phyloP scores from a whole-genome alignment of 495 filamentous ascomycete genomes.

The Copromyces sp. region DNA sequence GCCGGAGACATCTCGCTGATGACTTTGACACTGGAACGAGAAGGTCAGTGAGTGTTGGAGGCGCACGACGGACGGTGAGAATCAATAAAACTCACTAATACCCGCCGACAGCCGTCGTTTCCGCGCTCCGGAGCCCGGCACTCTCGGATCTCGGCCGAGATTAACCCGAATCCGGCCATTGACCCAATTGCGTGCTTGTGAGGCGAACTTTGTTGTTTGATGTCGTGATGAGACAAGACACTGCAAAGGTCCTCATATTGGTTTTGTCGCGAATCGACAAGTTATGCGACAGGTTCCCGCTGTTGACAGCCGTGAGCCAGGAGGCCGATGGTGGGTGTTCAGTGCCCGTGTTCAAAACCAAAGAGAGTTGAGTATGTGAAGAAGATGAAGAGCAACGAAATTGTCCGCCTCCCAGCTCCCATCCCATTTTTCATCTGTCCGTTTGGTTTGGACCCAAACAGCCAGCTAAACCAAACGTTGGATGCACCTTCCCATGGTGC shows the following conservation, averaged over 20 bases:
- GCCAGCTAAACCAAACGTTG: too few relatives aligned
- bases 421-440: too few relatives aligned
- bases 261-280: background rate
- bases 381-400: too few relatives aligned
- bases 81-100: background rate
- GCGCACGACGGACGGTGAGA: background rate
- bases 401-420: too few relatives aligned
- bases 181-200: background rate
- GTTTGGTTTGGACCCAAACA: too few relatives aligned
- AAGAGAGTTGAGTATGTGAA: background rate
- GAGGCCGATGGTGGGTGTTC: too few relatives aligned
- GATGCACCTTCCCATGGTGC: too few relatives aligned
- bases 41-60: background rate
- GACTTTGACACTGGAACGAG: background rate
- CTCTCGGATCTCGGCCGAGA: background rate
- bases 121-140: background rate
- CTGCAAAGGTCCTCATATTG: background rate
- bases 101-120: background rate
- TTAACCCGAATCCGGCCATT: background rate
- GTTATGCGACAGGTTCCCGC: background rate
- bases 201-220: background rate
- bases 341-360: too few relatives aligned
- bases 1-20: background rate
- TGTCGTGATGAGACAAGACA: background rate
- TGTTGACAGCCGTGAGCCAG: background rate